These are phyloP conservation scores for Gaertneriomyces semiglobifer DNA, from an alignment of 192 early-diverging fungal genomes.

Conservation along the genomic window DNA sequence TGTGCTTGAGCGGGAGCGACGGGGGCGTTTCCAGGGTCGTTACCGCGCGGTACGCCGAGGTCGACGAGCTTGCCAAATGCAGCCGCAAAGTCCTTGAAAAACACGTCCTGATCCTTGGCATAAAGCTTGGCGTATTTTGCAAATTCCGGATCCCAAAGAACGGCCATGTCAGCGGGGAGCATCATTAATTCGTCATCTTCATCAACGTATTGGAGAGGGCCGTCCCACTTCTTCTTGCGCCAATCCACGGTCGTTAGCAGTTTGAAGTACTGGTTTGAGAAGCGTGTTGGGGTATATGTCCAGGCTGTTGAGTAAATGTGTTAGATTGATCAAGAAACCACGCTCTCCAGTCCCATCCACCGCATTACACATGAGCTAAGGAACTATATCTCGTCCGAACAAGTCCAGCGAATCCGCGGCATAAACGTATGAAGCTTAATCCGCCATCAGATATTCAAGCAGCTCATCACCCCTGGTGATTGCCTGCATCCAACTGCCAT, in stretches of 20 bases:
- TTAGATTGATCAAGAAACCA: not conserved
- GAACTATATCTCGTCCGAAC: too few species aligned
- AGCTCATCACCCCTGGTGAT: too few species aligned
- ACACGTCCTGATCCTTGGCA: constrained; percentile 62
- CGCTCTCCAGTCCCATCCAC: too few species aligned
- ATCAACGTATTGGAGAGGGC: constrained; percentile 84
- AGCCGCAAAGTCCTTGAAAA: constrained; percentile 81
- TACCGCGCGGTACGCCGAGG: constrained; percentile 63
- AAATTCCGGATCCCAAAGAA: constrained; percentile 59
- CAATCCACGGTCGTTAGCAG: constrained; percentile 39
- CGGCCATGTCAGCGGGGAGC: constrained; percentile 65
- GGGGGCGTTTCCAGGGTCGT: constrained; percentile 20
- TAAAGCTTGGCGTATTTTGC: constrained; percentile 58
- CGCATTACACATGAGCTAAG: too few species aligned
- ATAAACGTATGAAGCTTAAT: too few species aligned
- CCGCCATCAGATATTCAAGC: too few species aligned
- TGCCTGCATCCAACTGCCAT: too few species aligned
- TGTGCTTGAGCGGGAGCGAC: constrained; percentile 6
- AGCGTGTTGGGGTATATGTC: constrained; percentile 80
- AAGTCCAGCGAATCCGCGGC: too few species aligned
- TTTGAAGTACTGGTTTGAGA: constrained; percentile 90
- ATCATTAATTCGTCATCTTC: constrained; percentile 63
- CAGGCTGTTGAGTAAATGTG: constrained; percentile 53
- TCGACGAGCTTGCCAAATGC: constrained; percentile 85
- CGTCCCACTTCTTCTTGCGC: constrained; percentile 69